These are phyloP conservation scores for Zopfia rhizophila DNA, from an alignment of 2,329 filamentous ascomycete genomes.

Conservation along the genomic window DNA sequence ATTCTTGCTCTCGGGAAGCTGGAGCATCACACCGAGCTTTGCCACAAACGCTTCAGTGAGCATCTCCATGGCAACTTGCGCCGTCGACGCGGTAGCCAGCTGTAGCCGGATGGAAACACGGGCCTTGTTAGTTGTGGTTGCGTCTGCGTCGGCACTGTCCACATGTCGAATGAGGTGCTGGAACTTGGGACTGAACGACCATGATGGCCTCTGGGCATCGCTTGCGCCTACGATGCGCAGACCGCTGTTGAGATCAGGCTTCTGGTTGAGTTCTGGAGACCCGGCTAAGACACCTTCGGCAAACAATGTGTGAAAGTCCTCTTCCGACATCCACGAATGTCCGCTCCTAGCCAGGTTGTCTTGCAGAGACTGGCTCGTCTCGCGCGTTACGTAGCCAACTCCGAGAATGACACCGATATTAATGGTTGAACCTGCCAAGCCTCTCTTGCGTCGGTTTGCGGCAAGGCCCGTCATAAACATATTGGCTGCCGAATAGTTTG, in stretches of 20 bases:
- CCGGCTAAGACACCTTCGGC: slow-evolving; percentile 62
- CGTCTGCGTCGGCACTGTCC: too few relatives aligned
- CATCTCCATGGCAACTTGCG: neutral
- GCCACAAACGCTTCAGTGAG: neutral
- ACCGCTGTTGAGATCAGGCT: too few relatives aligned
- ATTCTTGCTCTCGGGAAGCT: too few relatives aligned
- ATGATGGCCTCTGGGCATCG: too few relatives aligned
- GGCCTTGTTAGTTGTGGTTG: neutral
- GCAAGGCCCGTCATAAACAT: slow-evolving; percentile 55
- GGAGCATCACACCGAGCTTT: neutral
- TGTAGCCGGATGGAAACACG: neutral
- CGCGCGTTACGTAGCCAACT: slow-evolving; percentile 51
- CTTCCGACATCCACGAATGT: slow-evolving; percentile 56
- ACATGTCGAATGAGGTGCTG: too few relatives aligned
- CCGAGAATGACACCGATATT: slow-evolving; percentile 54
- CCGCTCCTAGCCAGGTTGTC: neutral
- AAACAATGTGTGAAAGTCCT: slow-evolving; percentile 63
- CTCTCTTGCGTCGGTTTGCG: slow-evolving; percentile 44
- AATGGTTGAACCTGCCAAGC: slow-evolving; percentile 51
- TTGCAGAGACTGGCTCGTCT: slow-evolving; percentile 12
- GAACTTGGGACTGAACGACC: too few relatives aligned
- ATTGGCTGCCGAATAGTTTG: slow-evolving; percentile 28
- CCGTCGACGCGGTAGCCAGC: neutral
- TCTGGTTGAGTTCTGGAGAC: too few relatives aligned
- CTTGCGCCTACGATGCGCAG: too few relatives aligned